These are phyloP conservation scores for Triticum monococcum DNA, from an alignment of 176 grass and related monocot genomes.

Conservation along the genomic window DNA sequence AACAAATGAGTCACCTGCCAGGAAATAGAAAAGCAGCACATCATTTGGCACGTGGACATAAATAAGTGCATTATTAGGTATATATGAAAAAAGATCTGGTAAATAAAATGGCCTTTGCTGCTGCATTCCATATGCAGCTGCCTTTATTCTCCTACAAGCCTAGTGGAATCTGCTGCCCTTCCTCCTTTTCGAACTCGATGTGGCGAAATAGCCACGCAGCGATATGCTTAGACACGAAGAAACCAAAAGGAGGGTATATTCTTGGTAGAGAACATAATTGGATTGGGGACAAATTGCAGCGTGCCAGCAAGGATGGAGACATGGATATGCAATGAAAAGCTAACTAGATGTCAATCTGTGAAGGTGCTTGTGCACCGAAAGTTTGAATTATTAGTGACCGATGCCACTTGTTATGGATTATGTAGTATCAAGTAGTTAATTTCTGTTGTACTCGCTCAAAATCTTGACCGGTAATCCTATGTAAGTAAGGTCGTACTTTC, in stretches of 20 bases:
- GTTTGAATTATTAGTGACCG: not conserved
- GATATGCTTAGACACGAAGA: constrained; percentile 3
- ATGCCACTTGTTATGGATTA: not conserved
- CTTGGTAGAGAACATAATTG: not conserved
- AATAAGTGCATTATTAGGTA: not conserved
- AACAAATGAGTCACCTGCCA: not conserved
- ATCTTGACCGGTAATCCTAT: not conserved
- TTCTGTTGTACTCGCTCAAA: not conserved
- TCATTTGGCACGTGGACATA: not conserved
- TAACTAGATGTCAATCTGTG: not conserved
- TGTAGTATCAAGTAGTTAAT: not conserved
- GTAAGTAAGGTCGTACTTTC: not conserved
- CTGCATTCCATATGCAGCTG: not conserved
- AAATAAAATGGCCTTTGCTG: not conserved
- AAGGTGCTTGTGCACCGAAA: constrained; percentile 37
- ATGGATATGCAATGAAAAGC: not conserved
- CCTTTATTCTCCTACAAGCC: constrained; percentile 24
- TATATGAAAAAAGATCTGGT: not conserved
- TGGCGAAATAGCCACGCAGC: not conserved
- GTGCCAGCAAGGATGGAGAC: not conserved
- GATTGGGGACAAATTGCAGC: not conserved
- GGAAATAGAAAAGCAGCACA: not conserved
- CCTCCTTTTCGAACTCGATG: not conserved
- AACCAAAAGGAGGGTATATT: not conserved
- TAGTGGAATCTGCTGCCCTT: not conserved